Base-by-base conservation (phyloP, 139 green algal species). In the Pycnococcus provasolii region DNA sequence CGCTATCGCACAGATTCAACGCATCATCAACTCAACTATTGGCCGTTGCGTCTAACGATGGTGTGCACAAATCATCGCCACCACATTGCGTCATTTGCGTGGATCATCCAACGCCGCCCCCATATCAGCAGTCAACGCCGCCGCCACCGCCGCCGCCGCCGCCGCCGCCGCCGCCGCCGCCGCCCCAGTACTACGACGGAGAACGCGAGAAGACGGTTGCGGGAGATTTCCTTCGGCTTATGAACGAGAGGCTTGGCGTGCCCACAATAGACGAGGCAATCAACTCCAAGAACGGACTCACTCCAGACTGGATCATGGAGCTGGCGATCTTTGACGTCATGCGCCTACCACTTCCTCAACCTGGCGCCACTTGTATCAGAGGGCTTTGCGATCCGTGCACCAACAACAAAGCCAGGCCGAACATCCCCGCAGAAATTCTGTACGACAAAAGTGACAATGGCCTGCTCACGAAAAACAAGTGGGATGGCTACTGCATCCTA, bases 371-470 rank as follows among this genome's bases (percentile, higher is more conserved):
- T 0, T 89, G 69, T 74, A 90, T 95, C 62, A 64, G 66, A 3
- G 75, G 75, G 5, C 73, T 94, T 66, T 81, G 93, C 47, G 88
- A 94, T 77, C 88, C 88, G 9, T 93, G 87, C 82, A 90, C 86
- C 68, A 93, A 93, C 80, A 80, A 68, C 53, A 69, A 83, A 71
- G 39, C 75, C 4, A 74, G 77, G 15, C 86, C 88, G 26, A 95
- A 95, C 79, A 91, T 95, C 50, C 87, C 88, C 2, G 88, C 88
- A 0, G 84, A 95, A 68, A 69, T 73, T 66, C 72, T 90, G 53
- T 95, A 91, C 73, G 86, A 92, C 77, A 90, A 87, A 55, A 67
- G 80, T 43, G 80, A 89, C 54, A 83, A 95, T 67, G 88, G 88
- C 3, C 69, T 95, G 58, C 77, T 77, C 45, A 51, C 82, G 39